A percentile compares a stretch with the other conserved stretches of the same genome.
Conservation (phyloP, 169 alveolate genomes). For the Theileria annulata region DNA sequence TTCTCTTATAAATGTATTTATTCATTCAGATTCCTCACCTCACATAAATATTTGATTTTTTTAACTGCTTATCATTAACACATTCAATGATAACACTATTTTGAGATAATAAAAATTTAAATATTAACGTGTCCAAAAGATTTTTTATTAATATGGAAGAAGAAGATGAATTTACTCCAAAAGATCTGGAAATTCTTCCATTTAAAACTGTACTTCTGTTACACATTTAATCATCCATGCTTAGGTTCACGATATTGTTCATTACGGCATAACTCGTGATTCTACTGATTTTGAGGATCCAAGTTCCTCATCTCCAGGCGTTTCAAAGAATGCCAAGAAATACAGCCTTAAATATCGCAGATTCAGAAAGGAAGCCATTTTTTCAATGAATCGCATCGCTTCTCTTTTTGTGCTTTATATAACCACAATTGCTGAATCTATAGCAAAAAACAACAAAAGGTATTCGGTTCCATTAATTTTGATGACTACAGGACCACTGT, state of each 20-base stretch:
- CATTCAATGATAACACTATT: background rate
- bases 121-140: background rate
- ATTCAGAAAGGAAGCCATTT: conserved; percentile 53
- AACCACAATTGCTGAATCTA: conserved; percentile 51
- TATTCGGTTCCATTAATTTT: background rate
- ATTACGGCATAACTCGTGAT: conserved; percentile 34
- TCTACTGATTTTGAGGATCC: background rate
- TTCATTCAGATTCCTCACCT: background rate
- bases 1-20: background rate
- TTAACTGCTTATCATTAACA: background rate
- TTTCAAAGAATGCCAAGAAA: conserved; percentile 24
- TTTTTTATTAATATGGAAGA: conserved; percentile 19
- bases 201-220: conserved; percentile 26
- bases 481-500: conserved; percentile 43
- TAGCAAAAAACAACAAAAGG: conserved; percentile 58
- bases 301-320: background rate
- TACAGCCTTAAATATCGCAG: conserved; percentile 41
- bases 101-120: background rate
- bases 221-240: background rate
- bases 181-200: conserved; percentile 57
- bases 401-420: conserved; percentile 63
- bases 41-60: background rate
- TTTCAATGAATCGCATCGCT: conserved; percentile 53
- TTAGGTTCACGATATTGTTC: conserved; percentile 57
- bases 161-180: conserved; percentile 38